Evolutionary conservation across 2,329 filamentous ascomycete species (phyloP).

Genomic region (Ceratocystis eucalypticola): DNA sequence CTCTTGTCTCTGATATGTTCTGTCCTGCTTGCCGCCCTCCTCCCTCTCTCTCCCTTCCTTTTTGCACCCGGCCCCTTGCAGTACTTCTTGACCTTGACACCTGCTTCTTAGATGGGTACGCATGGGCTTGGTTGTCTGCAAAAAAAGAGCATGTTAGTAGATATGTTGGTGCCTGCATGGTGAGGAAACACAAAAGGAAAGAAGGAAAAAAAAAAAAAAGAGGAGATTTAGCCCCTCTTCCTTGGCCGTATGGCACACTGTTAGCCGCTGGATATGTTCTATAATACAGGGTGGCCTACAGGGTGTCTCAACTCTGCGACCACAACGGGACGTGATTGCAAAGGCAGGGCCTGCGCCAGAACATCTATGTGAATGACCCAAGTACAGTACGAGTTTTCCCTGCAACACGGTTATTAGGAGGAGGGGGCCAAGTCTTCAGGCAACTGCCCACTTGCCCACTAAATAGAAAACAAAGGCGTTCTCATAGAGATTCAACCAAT

Average conservation of each 20-base stretch:
- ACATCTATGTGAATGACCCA: too few species aligned
- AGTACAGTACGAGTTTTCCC: too few species aligned
- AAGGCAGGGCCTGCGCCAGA: too few species aligned
- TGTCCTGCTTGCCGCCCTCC: neutral
- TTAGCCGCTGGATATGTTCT: too few species aligned
- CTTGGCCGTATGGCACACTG: neutral
- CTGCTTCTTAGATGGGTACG: neutral
- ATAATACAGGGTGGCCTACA: too few species aligned
- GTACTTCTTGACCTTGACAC: neutral
- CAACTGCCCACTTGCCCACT: too few species aligned
- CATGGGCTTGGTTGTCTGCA: too few species aligned
- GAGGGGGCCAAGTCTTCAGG: neutral
- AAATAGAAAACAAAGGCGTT: too few species aligned
- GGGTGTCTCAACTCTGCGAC: too few species aligned
- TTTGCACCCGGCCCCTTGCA: neutral
- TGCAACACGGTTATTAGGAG: neutral
- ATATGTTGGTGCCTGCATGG: neutral
- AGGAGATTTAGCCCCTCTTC: neutral
- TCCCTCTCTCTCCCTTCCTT: neutral
- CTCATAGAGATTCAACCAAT: too few species aligned
- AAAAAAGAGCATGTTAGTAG: neutral
- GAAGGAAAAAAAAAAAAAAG: neutral
- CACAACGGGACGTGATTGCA: too few species aligned
- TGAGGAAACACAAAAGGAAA: neutral
- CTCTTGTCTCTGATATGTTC: neutral